Conservation (phyloP, 2,329 filamentous ascomycete species). For the Fusarium nurragi region DNA sequence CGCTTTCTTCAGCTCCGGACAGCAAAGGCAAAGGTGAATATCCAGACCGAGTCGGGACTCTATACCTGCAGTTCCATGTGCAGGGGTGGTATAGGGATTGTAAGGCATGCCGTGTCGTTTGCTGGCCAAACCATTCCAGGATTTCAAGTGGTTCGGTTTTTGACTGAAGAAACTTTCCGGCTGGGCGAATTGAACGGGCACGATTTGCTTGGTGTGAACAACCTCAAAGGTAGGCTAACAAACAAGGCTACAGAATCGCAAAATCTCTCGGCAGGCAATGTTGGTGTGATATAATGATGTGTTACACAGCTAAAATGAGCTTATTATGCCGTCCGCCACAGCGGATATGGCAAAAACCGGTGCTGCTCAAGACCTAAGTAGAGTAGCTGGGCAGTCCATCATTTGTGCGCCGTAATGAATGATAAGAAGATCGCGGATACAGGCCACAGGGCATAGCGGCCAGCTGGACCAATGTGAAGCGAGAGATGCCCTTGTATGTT, state of each 20-base stretch:
- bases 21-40: conserved; percentile 4
- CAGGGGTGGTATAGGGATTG: conserved; percentile 14
- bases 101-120: conserved; percentile 10
- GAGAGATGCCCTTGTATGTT: conserved; percentile 5
- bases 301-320: conserved; percentile 28
- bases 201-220: conserved; percentile 24
- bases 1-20: conserved; percentile 9
- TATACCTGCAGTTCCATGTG: conserved; percentile 18
- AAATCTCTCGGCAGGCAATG: conserved; percentile 14
- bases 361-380: conserved; percentile 5
- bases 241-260: conserved; percentile 29
- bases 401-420: conserved; percentile 26
- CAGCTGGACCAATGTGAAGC: conserved; percentile 8
- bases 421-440: conserved; percentile 7
- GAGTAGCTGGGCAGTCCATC: conserved; percentile 19
- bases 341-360: conserved; percentile 19
- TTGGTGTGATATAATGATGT: conserved; percentile 27
- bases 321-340: conserved; percentile 36
- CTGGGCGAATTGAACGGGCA: conserved; percentile 17
- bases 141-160: conserved; percentile 15
- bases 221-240: conserved; percentile 6
- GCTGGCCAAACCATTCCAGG: conserved; percentile 12
- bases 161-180: conserved; percentile 13
- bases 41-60: conserved; percentile 12
- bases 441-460: not conserved